phyloP scores from a whole-genome alignment of 2,329 filamentous ascomycete species.

The Aspergillus hortae region DNA sequence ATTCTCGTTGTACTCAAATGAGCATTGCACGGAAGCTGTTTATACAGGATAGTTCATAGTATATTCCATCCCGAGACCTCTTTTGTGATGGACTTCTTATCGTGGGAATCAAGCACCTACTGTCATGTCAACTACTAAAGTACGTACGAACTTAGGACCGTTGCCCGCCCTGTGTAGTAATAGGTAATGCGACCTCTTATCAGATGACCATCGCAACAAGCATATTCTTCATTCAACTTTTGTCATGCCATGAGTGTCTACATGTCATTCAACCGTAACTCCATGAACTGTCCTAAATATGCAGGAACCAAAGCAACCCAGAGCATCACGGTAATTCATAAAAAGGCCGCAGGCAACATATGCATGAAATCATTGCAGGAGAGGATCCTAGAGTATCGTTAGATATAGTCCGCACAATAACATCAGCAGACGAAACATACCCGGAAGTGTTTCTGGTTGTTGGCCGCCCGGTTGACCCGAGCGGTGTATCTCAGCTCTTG shows the following conservation, averaged over 20 bases:
- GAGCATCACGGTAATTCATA: neutral
- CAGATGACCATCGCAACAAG: neutral
- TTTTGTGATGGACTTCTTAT: no score
- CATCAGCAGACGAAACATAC: constrained; percentile 38
- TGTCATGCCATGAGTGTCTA: constrained; percentile 6
- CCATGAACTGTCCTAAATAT: neutral
- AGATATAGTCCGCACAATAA: constrained; percentile 8
- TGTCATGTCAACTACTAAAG: no score
- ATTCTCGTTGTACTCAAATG: neutral
- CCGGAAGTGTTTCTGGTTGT: constrained; percentile 74
- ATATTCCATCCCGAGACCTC: neutral
- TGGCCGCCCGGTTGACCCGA: constrained; percentile 68
- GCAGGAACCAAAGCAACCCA: neutral
- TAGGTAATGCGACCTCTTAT: neutral
- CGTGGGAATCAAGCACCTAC: no score
- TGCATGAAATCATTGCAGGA: constrained; percentile 45
- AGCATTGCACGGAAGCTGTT: neutral
- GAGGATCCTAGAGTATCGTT: constrained; percentile 43
- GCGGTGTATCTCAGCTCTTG: constrained; percentile 63
- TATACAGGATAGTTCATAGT: neutral
- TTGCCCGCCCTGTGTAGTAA: neutral
- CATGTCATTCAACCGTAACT: constrained; percentile 6
- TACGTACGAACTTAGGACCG: no score
- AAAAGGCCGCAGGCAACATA: neutral
- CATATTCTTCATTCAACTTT: neutral